A percentile compares a stretch with the other conserved stretches of the same genome.
Evolutionary conservation across 768 basidiomycete species (phyloP).

Genomic region (Tephrocybe sp.): DNA sequence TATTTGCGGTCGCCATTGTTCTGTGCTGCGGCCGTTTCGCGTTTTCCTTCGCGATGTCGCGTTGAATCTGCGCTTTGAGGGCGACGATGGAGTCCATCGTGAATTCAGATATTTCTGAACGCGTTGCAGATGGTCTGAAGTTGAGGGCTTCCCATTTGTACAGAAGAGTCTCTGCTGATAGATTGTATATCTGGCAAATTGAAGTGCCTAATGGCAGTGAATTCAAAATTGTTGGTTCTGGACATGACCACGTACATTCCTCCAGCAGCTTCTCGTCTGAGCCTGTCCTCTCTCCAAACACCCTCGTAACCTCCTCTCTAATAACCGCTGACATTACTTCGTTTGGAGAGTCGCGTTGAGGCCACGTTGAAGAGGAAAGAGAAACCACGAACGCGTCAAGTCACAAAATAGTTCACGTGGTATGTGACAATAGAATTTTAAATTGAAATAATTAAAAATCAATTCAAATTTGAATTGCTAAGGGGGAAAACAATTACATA

Average conservation of each 20-base stretch:
- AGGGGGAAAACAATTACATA: constrained; percentile 1
- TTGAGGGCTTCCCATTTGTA: constrained; percentile 72
- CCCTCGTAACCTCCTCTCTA: constrained; percentile 24
- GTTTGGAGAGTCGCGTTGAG: not conserved
- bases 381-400: constrained; percentile 5
- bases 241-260: constrained; percentile 44
- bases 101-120: constrained; percentile 37
- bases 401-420: constrained; percentile 8
- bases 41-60: constrained; percentile 37
- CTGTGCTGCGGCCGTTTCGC: constrained; percentile 32
- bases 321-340: constrained; percentile 20
- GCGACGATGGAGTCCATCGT: constrained; percentile 49
- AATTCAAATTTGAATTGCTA: constrained; percentile 1
- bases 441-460: not conserved
- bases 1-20: constrained; percentile 23
- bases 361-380: not conserved
- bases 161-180: constrained; percentile 50
- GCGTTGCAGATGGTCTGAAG: constrained; percentile 33
- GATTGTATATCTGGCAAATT: constrained; percentile 63
- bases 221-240: not conserved
- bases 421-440: not conserved
- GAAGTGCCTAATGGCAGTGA: constrained; percentile 48
- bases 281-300: constrained; percentile 25
- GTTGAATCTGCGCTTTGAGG: constrained; percentile 50
- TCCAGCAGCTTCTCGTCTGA: constrained; percentile 44